These are phyloP conservation scores for Nectriaceae sp. DNA, from an alignment of 2,329 filamentous ascomycete genomes.

Conservation along the genomic window DNA sequence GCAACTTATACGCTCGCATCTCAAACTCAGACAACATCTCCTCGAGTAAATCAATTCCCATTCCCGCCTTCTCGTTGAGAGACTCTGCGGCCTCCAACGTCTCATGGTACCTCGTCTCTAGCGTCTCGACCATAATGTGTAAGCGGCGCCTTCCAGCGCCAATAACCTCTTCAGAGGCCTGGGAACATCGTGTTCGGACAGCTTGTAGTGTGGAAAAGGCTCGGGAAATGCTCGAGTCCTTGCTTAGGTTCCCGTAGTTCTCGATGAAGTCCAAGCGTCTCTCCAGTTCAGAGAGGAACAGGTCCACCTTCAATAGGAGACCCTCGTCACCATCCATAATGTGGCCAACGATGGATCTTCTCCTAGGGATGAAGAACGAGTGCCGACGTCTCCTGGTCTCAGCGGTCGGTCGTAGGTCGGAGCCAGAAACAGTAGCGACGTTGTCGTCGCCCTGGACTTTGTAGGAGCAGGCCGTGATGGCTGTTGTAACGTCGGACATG, in stretches of 20 bases:
- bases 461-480: conserved; percentile 40
- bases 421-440: conserved; percentile 43
- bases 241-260: conserved; percentile 77
- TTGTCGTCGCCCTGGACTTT: conserved; percentile 37
- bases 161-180: conserved; percentile 87
- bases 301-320: conserved; percentile 67
- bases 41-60: conserved; percentile 85
- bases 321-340: conserved; percentile 65
- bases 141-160: conserved; percentile 83
- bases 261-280: conserved; percentile 86
- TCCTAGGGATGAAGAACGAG: conserved; percentile 58
- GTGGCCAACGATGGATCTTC: conserved; percentile 60
- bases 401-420: conserved; percentile 34
- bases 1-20: conserved; percentile 74
- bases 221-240: conserved; percentile 81
- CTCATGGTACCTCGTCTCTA: conserved; percentile 86
- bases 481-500: conserved; percentile 42
- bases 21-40: conserved; percentile 85
- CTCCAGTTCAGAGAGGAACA: conserved; percentile 84
- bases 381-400: conserved; percentile 49
- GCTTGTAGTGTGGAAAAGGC: conserved; percentile 85
- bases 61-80: conserved; percentile 86
- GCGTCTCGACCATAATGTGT: conserved; percentile 87
- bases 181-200: conserved; percentile 84
- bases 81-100: conserved; percentile 82